Base-by-base conservation (phyloP, 495 filamentous ascomycete species). In the Podospora tetraspora region DNA sequence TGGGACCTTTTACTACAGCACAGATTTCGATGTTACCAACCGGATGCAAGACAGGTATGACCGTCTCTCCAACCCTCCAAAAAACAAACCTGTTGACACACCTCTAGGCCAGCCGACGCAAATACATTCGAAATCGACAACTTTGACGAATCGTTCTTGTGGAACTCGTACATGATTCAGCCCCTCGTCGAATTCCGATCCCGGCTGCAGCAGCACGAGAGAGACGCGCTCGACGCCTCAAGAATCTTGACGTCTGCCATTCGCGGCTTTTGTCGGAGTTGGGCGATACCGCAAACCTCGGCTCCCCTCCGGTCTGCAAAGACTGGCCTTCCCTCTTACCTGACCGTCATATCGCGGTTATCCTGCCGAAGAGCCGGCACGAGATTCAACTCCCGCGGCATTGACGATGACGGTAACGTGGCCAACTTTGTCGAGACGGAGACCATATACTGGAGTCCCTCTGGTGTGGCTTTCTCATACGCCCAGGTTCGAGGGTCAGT, bases 151-250 rank as follows among this genome's bases (percentile, higher is more conserved):
- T 90, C 90, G 8, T 97, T 96, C 79, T 79, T 99, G 29, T 99
- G 95, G 95, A 99, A 99, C 71, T 93, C 91, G 11, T 96, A 95
- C 79, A 98, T 99, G 94, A 96, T 99, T 68, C 85, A 90, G 66
- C 94, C 96, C 9, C 84, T 99, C 64, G 88, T 98, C 57, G 83
- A 90, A 63, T 98, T 99, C 74, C 89, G 95, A 27, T 92, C 90
- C 16, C 87, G 91, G 21, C 81, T 99, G 22, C 84, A 90, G 19
- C 83, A 83, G 22, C 83, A 85, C 21, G 93, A 97, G 66, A 90
- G 89, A 65, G 82, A 81, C 24, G 87, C 86, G 24, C 83, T 99
- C 19, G 95, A 99, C 80, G 83, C 83, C 3, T 97, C 93, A 62
- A 86, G 92, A 62, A 91, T 99, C 61, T 77, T 99, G 56, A 99